Evolutionary conservation across 352 stramenopile genomes (phyloP).

Genomic region (Nothophytophthora sp.): DNA sequence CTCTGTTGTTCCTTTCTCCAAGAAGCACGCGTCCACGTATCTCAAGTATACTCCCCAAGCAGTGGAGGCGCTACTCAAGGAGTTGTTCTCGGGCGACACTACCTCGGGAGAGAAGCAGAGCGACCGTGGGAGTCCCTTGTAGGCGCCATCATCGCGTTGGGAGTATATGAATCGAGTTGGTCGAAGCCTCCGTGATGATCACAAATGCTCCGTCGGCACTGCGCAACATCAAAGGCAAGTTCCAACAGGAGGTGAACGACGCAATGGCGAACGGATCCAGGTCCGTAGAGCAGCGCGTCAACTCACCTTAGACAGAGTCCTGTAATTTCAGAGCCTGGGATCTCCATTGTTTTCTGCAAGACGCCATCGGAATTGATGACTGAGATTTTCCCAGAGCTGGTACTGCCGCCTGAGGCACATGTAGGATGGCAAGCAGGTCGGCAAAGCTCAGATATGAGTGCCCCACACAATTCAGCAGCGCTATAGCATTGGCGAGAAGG

Average conservation of each 20-base stretch:
- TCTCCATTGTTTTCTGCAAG: slow-evolving; percentile 47
- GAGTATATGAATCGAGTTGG: slow-evolving; percentile 66
- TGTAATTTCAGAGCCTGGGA: slow-evolving; percentile 74
- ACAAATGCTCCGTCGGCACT: slow-evolving; percentile 56
- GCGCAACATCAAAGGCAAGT: slow-evolving; percentile 1
- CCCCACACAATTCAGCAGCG: too few species aligned
- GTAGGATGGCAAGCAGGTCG: too few species aligned
- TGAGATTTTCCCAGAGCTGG: slow-evolving; percentile 60
- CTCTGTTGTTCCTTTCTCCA: slow-evolving; percentile 91
- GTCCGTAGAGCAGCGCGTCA: neutral
- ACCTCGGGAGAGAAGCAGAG: slow-evolving; percentile 15
- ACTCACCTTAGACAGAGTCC: slow-evolving; percentile 73
- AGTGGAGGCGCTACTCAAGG: slow-evolving; percentile 76
- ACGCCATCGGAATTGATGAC: slow-evolving; percentile 53
- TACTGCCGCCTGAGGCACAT: slow-evolving; percentile 37
- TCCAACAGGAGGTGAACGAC: too few species aligned
- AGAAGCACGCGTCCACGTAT: slow-evolving; percentile 90
- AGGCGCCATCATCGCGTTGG: slow-evolving; percentile 22
- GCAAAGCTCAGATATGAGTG: too few species aligned
- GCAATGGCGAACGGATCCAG: too few species aligned
- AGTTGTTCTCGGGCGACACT: slow-evolving; percentile 77
- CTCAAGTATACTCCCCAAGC: slow-evolving; percentile 88
- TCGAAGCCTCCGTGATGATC: slow-evolving; percentile 79
- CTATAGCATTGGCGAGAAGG: neutral
- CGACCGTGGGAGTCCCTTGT: slow-evolving; percentile 17